Base-by-base conservation (phyloP, 129 eudicot genomes). In the Centrapalus pauciflorus region DNA sequence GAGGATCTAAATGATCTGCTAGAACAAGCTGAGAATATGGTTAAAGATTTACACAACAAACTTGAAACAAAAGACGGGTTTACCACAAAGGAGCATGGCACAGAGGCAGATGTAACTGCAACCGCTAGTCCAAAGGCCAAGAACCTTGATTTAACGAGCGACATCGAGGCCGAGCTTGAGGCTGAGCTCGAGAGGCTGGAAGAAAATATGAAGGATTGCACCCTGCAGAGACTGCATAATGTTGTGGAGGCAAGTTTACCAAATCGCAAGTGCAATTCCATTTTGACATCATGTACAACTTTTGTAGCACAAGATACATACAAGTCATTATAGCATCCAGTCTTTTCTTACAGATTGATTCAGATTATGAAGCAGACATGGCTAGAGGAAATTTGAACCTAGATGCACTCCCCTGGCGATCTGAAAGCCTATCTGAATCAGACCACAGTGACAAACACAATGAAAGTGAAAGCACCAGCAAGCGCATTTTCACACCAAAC, bases 151-250 rank as follows among this genome's bases (percentile, higher is more conserved):
- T 51, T 77, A 58, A 79, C 74, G 61, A 84, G 86, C 65, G 77
- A 69, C 29, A 90, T 90, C 5, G 97, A 90, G 67, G 95, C 91
- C 2, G 92, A 90, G 73, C 97, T 87, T 67, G 84, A 80, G 76
- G 95, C 97, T 23, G 97, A 90, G 81, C 87, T 90, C 77, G 95
- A 82, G 68, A 77, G 79, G 59, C 61, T 90, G 73, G 95, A 90
- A 81, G 73, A 68, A 27, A 82, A 77, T 77, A 63, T 85, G 79
- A 74, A 66, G 67, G 43, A 64, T 11, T 16, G 64, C 16, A 32
- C 21, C 25, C 24, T 70, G 72, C 84, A 70, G 27, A 74, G 73
- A 70, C 70, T 70, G 34, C 74, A 84, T 68, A 64, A 30, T 28
- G 72, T 72, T 58, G 72, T 64, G 41, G 85, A 84, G 87, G 90